Evolutionary conservation across 164 flowering plant species (phyloP), one percentile per base, ranked within the genome.

Genomic region (Akebia trifoliata): DNA sequence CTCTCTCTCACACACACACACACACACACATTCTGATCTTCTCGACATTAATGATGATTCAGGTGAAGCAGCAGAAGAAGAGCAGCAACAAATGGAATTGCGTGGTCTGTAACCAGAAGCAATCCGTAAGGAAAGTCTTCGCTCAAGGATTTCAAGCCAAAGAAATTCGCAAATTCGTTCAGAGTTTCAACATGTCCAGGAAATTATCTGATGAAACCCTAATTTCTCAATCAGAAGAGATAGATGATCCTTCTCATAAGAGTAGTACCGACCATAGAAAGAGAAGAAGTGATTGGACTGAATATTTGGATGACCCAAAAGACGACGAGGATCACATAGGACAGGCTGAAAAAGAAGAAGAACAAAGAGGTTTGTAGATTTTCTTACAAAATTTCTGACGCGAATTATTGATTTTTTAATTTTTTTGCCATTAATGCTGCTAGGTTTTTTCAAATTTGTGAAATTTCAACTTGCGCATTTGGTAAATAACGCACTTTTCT

Each of bases 1-100:
- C 42, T 56, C 55, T 47, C 56, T 42, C 37, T 50, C n/a, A n/a
- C n/a, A n/a, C n/a, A n/a, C n/a, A n/a, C n/a, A n/a, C n/a, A n/a
- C n/a, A n/a, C n/a, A n/a, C n/a, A n/a, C n/a, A n/a, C n/a, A n/a
- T n/a, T n/a, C 69, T 61, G 36, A 11, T 31, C 12, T 44, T 45
- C 37, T 57, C 31, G 44, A 28, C 6, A 37, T 20, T 17, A 30
- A 11, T 37, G 25, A 6, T 9, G 8, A 26, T 18, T 14, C 77
- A 90, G 96, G 97, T 88, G 82, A 86, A 88, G 83, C 94, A 91
- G 76, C 73, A 72, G 86, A 84, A 78, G 86, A 86, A 83, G 77
- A 83, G 92, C 78, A 76, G 82, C 72, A 83, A 84, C 82, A 87
- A 83, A 60, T 91, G 96, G 98, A 74, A 30, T 14, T 88, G 98